These are phyloP conservation scores for Metschnikowia noctiluminum DNA, from an alignment of 805 yeast genomes.

Conservation along the genomic window DNA sequence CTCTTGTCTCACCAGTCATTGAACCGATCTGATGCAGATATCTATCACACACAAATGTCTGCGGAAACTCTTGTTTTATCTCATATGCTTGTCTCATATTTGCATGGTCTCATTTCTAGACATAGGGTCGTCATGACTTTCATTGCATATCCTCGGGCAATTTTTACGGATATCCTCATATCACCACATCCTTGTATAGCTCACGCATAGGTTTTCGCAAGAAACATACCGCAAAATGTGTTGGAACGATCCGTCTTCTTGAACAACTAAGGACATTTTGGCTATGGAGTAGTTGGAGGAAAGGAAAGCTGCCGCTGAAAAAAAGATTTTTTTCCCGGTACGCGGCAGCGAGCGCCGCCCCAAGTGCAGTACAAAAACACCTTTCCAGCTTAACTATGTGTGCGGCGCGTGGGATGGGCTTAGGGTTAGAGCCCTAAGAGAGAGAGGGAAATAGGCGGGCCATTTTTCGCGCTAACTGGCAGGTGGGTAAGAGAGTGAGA, in stretches of 20 bases:
- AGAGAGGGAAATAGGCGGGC: background rate
- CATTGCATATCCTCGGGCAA: background rate
- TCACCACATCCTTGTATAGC: background rate
- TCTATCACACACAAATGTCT: too few species aligned
- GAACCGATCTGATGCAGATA: too few species aligned
- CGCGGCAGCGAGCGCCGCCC: constrained; percentile 11
- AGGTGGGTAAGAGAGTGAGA: too few species aligned
- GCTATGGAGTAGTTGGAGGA: constrained; percentile 17
- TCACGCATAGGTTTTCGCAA: background rate
- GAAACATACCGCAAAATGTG: constrained; percentile 97
- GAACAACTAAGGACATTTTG: constrained; percentile 95
- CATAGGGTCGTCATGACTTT: background rate
- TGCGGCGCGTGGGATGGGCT: background rate
- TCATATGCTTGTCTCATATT: too few species aligned
- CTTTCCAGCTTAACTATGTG: background rate
- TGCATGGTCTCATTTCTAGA: too few species aligned
- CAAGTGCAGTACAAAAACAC: constrained; percentile 9
- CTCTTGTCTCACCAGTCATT: too few species aligned
- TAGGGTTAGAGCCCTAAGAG: constrained; percentile 24
- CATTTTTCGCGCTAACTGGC: too few species aligned
- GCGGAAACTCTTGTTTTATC: too few species aligned
- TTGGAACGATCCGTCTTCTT: constrained; percentile 99
- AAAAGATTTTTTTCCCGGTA: constrained; percentile 19
- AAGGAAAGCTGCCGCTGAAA: constrained; percentile 17
- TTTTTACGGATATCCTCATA: too few species aligned